Evolutionary conservation across 129 eudicot species (phyloP), one percentile per base, ranked within the genome.

Genomic region (Kitagawia praeruptora): DNA sequence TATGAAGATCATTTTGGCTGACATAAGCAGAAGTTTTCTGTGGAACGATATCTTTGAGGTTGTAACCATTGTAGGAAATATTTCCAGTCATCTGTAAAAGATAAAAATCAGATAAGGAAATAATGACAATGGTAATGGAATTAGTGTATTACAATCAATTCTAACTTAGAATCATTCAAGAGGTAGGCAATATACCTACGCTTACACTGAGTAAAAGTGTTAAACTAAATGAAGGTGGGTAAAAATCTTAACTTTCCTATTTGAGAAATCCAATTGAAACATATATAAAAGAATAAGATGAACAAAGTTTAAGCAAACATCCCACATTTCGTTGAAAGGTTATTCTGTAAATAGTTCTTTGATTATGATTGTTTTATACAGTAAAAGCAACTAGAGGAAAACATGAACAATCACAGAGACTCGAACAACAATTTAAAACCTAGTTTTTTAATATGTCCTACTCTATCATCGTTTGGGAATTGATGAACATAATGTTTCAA

Each of bases 1-100:
- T 88, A 75, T 91, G 96, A 38, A 83, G 70, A 84, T 93, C 98
- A 80, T 89, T n/a, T 84, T 93, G 98, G 85, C 97, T 89, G 61
- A 91, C 81, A 47, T 93, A 93, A 77, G 93, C 91, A n/a, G 98
- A 89, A 3, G 89, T 89, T 83, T 88, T 87, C 74, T 84, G 90
- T 12, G 97, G 90, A 13, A 89, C 88, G 61, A 93, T 88, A 73
- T 91, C 96, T 3, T 80, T 80, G 41, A 93, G 78, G 71, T 88
- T 85, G 81, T 87, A 86, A 34, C 97, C 98, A 72, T 93, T 93
- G 85, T 93, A 91, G 14, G 89, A 80, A 38, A 91, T 81, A 77
- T 84, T 90, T 51, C 98, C 97, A 4, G 88, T 42, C 44, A 88
- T 84, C 97, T 93, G 84, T 74, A 8, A 38, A 48, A 39, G 16